Conservation (phyloP, 1,284 basidiomycete genomes). For the Volvariella surrecta region DNA sequence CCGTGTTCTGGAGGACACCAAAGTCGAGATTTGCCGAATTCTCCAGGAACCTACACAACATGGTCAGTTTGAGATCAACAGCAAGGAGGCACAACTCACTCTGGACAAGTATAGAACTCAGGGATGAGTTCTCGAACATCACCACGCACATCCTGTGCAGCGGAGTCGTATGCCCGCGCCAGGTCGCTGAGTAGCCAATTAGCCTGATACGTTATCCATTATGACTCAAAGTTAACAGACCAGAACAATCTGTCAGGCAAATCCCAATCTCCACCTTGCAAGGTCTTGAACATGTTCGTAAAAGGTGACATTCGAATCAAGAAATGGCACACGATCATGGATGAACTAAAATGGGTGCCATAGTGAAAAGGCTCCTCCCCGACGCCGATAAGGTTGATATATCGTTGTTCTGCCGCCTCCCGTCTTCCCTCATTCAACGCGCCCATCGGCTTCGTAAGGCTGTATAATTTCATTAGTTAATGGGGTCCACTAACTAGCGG, state of each 20-base stretch:
- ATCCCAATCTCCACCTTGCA: constrained; percentile 94
- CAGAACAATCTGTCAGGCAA: constrained; percentile 90
- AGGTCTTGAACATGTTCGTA: constrained; percentile 86
- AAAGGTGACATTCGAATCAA: constrained; percentile 87
- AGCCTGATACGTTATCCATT: constrained; percentile 7
- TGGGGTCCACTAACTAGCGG: too few species aligned
- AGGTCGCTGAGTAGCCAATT: constrained; percentile 43
- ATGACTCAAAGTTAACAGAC: constrained; percentile 25
- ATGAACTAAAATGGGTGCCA: constrained; percentile 93
- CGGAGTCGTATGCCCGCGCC: constrained; percentile 75
- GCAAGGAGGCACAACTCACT: constrained; percentile 33
- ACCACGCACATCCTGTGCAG: constrained; percentile 80
- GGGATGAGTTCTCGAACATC: constrained; percentile 94
- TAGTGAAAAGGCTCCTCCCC: constrained; percentile 88
- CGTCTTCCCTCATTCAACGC: constrained; percentile 71
- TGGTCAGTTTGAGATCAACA: not conserved
- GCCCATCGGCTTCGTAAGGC: constrained; percentile 86
- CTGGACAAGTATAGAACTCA: constrained; percentile 80
- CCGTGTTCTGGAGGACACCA: constrained; percentile 75
- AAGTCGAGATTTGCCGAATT: constrained; percentile 75
- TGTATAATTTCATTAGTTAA: too few species aligned
- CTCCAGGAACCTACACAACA: constrained; percentile 53
- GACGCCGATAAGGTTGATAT: constrained; percentile 72
- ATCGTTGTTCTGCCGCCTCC: constrained; percentile 70
- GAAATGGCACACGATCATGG: constrained; percentile 95